Evolutionary conservation across 371 early-diverging fungal species (phyloP), one percentile per base, ranked within the genome.

Genomic region (Ordospora colligata): DNA sequence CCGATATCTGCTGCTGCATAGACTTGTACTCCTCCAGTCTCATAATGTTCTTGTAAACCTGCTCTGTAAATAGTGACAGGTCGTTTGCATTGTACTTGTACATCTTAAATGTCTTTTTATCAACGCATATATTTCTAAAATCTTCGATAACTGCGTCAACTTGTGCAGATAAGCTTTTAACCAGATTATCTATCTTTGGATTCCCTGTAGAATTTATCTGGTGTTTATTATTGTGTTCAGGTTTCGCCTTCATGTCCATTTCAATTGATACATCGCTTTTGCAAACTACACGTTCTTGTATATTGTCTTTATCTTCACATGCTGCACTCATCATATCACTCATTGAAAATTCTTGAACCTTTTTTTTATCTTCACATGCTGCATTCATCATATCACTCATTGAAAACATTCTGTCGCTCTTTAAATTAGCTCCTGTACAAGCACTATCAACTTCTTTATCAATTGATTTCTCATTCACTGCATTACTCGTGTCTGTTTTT

Each of bases 61-160:
- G 14, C 19, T 32, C 40, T 7, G 51, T 25, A 40, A 43, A 42
- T 32, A 53, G 23, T 12, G 51, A 51, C 37, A 69, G 17, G 51
- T 51, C 53, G 27, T 43, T 52, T 53, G 51, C 53, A 42, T 44
- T 50, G 37, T 43, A 52, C 27, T 19, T 69, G 45, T 69, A 69
- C 42, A 52, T 49, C 27, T 22, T 25, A 43, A 49, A 52, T 12
- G 17, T 27, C 40, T 19, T 52, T n/a, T 69, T 69, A 17, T 69
- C 53, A 53, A 69, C 69, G 8, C 42, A 32, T 37, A 69, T 69
- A 32, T 42, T 43, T 40, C 51, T n/a, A 42, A 69, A 52, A 43
- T 69, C 53, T 12, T 17, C 23, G 44, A 52, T 53, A 12, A 69
- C 51, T 17, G 37, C 23, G 32, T 49, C 50, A 10, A 45, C 42